phyloP scores from a whole-genome alignment of 805 yeast genomes.

The Cyberlindnera americana region DNA sequence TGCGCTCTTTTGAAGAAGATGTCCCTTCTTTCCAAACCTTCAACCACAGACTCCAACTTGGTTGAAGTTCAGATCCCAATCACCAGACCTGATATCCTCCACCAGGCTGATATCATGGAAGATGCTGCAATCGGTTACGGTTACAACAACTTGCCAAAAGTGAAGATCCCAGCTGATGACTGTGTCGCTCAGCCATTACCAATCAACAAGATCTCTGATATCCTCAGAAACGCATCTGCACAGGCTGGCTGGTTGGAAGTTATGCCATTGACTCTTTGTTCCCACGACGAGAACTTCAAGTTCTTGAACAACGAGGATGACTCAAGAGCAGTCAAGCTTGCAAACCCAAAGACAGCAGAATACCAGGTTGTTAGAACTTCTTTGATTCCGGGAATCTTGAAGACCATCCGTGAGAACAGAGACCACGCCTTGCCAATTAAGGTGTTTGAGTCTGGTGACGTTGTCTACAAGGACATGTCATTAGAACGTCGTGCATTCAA shows the following conservation, averaged over 20 bases:
- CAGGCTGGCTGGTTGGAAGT: conserved; percentile 97
- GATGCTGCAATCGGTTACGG: conserved; percentile 98
- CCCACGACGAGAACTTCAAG: conserved; percentile 95
- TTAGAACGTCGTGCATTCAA: conserved; percentile 88
- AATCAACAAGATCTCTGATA: conserved; percentile 86
- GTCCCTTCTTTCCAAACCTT: conserved; percentile 67
- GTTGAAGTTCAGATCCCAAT: conserved; percentile 66
- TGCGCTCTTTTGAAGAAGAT: conserved; percentile 67
- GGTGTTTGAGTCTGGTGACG: conserved; percentile 94
- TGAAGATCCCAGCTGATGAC: conserved; percentile 74
- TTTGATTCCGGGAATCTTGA: conserved; percentile 88
- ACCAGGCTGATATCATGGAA: conserved; percentile 98
- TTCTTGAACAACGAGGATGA: conserved; percentile 75
- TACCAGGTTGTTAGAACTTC: conserved; percentile 98
- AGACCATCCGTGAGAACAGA: conserved; percentile 94
- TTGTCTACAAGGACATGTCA: conserved; percentile 75
- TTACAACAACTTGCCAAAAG: conserved; percentile 79
- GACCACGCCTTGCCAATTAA: conserved; percentile 91
- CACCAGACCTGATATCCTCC: conserved; percentile 93
- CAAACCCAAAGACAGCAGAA: conserved; percentile 94
- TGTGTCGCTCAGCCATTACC: conserved; percentile 85
- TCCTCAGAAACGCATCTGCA: conserved; percentile 84
- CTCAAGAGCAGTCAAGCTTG: conserved; percentile 81
- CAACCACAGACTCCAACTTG: conserved; percentile 40
- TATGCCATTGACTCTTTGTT: conserved; percentile 90